Percentiles rank a stretch among this genome's conserved stretches.
phyloP scores from a whole-genome alignment of 495 filamentous ascomycete genomes.

The Apiosordaria backusii region DNA sequence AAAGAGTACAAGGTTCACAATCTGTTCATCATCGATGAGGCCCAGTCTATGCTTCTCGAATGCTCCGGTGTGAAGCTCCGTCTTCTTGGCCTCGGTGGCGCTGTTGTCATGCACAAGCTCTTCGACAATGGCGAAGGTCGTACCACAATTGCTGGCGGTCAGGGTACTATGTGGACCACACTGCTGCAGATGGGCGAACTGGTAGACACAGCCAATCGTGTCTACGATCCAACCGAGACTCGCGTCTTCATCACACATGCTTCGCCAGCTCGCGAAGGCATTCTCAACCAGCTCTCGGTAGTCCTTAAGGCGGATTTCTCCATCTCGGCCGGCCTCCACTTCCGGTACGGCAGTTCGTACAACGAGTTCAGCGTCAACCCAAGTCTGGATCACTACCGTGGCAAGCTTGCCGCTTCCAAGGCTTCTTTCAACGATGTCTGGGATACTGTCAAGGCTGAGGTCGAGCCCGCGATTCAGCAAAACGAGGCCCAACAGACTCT shows the following conservation, averaged over 20 bases:
- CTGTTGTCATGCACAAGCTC: constrained; percentile 99
- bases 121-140: constrained; percentile 98
- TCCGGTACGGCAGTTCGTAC: constrained; percentile 98
- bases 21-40: constrained; percentile 96
- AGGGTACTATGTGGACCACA: constrained; percentile 99
- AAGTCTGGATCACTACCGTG: constrained; percentile 95
- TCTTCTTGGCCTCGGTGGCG: constrained; percentile 88
- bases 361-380: constrained; percentile 99
- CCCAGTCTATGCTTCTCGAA: constrained; percentile 89
- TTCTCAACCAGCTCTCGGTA: constrained; percentile 96
- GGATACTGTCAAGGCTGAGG: constrained; percentile 96
- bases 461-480: constrained; percentile 85
- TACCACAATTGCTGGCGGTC: constrained; percentile 96
- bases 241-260: constrained; percentile 96
- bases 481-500: constrained; percentile 91
- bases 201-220: constrained; percentile 95
- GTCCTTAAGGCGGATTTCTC: constrained; percentile 98
- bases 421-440: constrained; percentile 99
- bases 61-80: constrained; percentile 95
- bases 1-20: constrained; percentile 98
- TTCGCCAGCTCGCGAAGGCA: constrained; percentile 92
- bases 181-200: constrained; percentile 97
- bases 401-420: constrained; percentile 98
- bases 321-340: constrained; percentile 94
- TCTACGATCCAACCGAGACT: constrained; percentile 98